Base-by-base conservation (phyloP, 352 stramenopile species). In the Paralagenidium karlingii region DNA sequence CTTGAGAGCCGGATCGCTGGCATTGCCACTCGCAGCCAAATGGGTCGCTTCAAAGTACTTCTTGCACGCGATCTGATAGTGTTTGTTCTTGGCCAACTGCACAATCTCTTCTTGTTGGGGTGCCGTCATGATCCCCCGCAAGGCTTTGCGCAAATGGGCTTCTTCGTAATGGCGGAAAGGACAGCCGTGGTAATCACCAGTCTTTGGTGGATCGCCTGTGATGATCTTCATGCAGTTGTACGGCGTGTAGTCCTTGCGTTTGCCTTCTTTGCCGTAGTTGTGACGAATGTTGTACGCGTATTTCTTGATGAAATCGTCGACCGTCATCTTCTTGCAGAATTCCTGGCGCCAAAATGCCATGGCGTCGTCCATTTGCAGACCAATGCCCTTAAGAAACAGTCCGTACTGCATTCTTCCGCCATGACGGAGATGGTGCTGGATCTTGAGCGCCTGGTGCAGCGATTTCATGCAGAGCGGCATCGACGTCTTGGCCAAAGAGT, bases 201-300 rank as follows among this genome's bases (percentile, higher is more conserved):
- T 67, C 37, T 92, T 82, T 11, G 94, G 90, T 6, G 94, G 86
- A 25, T 91, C 75, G 55, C 91, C 87, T 47, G 94, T 94, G 58
- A 99, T 98, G 67, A 99, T 98, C 47, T 96, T 96, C 55, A 94
- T 93, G 58, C 89, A 98, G 63, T 85, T 95, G 60, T 91, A 97
- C 16, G 95, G 89, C 16, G 82, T 94, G 58, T 99, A 99, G 63
- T 96, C 93, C 40, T 92, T 94, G 43, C 95, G 80, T 53, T 98
- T 99, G 38, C 96, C 96, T 66, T 99, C 96, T 58, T 99, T 99
- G 28, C 96, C 96, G 64, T 99, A 99, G 73, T 96, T 98, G 77
- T 99, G 94, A 38, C 96, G 82, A 40, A 99, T 97, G 63, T 96
- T 97, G 78, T 99, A 99, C 11, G 85, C 67, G 63, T 99, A 99